phyloP scores from a whole-genome alignment of 2,329 filamentous ascomycete species.

The Phaeosphaeria sp. region DNA sequence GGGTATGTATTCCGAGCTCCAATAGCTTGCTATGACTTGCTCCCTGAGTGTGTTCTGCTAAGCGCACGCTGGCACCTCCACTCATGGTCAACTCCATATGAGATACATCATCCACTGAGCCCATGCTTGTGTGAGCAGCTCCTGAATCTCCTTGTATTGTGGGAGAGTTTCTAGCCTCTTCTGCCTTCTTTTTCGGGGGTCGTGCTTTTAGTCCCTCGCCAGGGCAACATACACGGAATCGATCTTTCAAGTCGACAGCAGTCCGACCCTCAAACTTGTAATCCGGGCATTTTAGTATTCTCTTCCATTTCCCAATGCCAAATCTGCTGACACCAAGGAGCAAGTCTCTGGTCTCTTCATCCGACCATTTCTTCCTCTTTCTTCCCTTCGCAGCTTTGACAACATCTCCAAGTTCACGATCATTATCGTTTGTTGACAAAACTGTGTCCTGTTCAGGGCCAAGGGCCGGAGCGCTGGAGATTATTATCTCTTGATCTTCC shows the following conservation, averaged over 20 bases:
- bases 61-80: neutral
- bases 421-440: neutral
- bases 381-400: conserved; percentile 51
- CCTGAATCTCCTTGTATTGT: neutral
- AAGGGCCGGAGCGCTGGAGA: neutral
- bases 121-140: neutral
- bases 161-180: conserved; percentile 1
- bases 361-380: conserved; percentile 66
- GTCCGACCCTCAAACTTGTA: conserved; percentile 64
- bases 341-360: conserved; percentile 66
- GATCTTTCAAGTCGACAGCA: conserved; percentile 69
- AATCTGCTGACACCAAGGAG: conserved; percentile 65
- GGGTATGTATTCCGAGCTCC: conserved; percentile 56
- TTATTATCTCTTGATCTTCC: neutral
- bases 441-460: neutral
- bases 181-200: conserved; percentile 49
- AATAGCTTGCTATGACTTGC: conserved; percentile 42
- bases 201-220: conserved; percentile 35
- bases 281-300: conserved; percentile 63
- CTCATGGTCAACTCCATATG: conserved; percentile 8
- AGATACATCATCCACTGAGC: neutral
- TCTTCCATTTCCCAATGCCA: conserved; percentile 70
- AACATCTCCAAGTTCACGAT: conserved; percentile 5
- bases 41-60: conserved; percentile 15
- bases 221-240: conserved; percentile 63